These are phyloP conservation scores for Drechslerella dactyloides DNA, from an alignment of 2,329 filamentous ascomycete species.

Conservation along the genomic window DNA sequence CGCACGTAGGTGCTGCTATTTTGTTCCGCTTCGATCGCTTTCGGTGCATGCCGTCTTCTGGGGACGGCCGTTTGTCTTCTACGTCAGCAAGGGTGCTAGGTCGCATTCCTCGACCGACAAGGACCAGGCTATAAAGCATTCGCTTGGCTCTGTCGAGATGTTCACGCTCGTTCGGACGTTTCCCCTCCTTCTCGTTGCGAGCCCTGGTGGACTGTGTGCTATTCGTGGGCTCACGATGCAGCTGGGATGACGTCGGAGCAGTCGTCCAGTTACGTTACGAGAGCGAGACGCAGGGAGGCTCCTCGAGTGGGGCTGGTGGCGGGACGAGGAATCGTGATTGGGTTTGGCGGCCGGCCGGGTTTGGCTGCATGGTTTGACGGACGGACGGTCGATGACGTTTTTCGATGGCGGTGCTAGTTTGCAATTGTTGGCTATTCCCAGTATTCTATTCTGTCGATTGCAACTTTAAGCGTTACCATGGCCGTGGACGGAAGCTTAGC, in stretches of 20 bases:
- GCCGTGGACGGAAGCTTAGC: too few species aligned
- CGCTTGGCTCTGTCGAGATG: not conserved
- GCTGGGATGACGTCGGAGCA: constrained; percentile 20
- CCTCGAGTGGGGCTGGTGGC: not conserved
- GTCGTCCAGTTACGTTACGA: not conserved
- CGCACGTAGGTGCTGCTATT: too few species aligned
- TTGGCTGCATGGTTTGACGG: not conserved
- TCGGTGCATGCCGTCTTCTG: too few species aligned
- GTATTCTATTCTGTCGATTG: too few species aligned
- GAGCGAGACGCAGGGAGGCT: too few species aligned
- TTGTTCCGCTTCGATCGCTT: too few species aligned
- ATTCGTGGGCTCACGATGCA: constrained; percentile 1
- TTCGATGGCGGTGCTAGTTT: constrained; percentile 2
- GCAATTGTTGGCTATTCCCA: too few species aligned
- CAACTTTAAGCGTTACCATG: too few species aligned
- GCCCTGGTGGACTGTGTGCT: not conserved
- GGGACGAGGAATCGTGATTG: not conserved
- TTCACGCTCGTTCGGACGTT: too few species aligned
- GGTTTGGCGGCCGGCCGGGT: not conserved
- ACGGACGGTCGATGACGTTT: constrained; percentile 3
- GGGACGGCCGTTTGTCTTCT: too few species aligned
- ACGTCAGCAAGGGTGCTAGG: too few species aligned
- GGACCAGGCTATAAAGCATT: not conserved
- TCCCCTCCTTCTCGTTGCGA: not conserved
- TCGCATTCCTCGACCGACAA: not conserved